These are phyloP conservation scores for Aspergillus brunneoviolaceus DNA, from an alignment of 2,329 filamentous ascomycete genomes.

Conservation along the genomic window DNA sequence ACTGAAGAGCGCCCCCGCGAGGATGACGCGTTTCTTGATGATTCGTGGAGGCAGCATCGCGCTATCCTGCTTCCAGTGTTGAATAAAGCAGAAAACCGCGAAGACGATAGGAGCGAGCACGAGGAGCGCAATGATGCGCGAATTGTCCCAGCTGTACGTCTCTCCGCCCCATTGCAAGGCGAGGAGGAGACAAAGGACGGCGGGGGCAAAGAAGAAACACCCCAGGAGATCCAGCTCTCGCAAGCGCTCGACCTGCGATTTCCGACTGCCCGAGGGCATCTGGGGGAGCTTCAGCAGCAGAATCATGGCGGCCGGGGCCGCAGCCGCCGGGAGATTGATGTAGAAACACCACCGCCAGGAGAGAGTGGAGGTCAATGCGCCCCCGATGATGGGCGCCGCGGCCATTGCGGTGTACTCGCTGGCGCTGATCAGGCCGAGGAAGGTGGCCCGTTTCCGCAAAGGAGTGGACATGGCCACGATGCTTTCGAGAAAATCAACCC, in stretches of 20 bases:
- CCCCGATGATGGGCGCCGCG: neutral
- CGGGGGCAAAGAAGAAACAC: neutral
- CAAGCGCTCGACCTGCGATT: neutral
- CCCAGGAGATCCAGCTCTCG: neutral
- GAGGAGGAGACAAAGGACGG: neutral
- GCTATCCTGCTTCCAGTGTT: neutral
- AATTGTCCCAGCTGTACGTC: slow-evolving; percentile 1
- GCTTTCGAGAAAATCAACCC: neutral
- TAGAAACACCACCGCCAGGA: slow-evolving; percentile 4
- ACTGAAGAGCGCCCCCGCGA: neutral
- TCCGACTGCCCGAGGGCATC: neutral
- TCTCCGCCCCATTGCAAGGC: slow-evolving; percentile 1
- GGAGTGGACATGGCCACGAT: slow-evolving; percentile 1
- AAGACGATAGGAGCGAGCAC: neutral
- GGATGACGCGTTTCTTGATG: neutral
- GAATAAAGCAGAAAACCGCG: slow-evolving; percentile 1
- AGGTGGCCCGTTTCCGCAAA: neutral
- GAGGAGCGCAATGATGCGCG: neutral
- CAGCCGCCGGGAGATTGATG: neutral
- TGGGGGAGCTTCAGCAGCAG: neutral
- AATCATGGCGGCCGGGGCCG: neutral
- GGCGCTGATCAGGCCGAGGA: neutral
- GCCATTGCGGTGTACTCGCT: slow-evolving; percentile 4
- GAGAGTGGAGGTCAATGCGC: neutral
- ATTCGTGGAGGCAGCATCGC: neutral